Evolutionary conservation across 257 asterid species (phyloP), one percentile per base, ranked within the genome.

Genomic region (Striga asiatica): DNA sequence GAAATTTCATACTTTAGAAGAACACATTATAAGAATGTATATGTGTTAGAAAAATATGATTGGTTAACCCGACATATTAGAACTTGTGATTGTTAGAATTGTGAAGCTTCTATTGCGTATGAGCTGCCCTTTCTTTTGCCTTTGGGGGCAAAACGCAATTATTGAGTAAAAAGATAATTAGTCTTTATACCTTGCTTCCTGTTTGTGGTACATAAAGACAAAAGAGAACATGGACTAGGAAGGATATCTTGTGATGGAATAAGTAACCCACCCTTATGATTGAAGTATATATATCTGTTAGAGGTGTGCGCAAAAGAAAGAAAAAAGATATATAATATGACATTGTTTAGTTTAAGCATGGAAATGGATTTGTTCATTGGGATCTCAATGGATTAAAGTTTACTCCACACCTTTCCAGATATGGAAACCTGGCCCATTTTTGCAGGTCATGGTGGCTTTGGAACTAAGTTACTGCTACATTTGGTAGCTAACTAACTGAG

Each of bases 161-260:
- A 63, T 59, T 41, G 57, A 52, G 35, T 29, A 38, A 8, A 38
- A 8, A 47, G 17, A 60, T 74, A 69, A 77, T 67, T 70, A 47
- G 43, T 63, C 64, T 66, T 66, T 80, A 76, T 75, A 45, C 77
- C 61, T 62, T 71, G 82, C 80, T 78, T 73, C 74, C 67, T 58
- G 29, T 27, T 23, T 16, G 45, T 73, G 78, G 76, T 47, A 53
- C 76, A 74, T 18, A 56, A 32, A 54, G 71, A 68, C 82, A 77
- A 57, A 71, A 27, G 56, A 61, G 63, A 77, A 60, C 68, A 71
- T 51, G 68, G 63, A 57, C 53, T 12, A 48, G 57, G 58, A 56
- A 50, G 58, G 12, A 35, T 48, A 50, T 63, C 5, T 58, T 66
- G 66, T 58, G 54, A 66, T 66, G 60, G 66, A 67, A 45, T 50